Base-by-base conservation (phyloP, 2,329 filamentous ascomycete species). In the Fusarium sp. region DNA sequence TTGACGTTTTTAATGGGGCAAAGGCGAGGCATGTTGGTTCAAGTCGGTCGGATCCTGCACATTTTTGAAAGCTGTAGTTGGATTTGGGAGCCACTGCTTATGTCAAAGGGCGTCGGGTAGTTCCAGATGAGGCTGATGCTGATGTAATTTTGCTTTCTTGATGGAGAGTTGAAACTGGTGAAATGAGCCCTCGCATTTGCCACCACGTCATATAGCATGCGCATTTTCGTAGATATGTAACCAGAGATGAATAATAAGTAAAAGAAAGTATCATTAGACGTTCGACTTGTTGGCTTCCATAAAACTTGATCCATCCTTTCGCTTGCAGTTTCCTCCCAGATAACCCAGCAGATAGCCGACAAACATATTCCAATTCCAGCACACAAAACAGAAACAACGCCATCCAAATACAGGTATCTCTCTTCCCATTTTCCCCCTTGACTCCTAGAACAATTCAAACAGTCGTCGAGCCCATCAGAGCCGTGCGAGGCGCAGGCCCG, bases 401-500 rank as follows among this genome's bases (percentile, higher is more conserved):
- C 52, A 33, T 35, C 52, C 47, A 27, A 47, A 52, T 10, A 52
- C 47, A 52, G 47, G 47, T 52, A 52, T 57, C 52, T 57, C 31
- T 57, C 50, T 20, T 16, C 50, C 31, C 4, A 20, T 56, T 35
- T 33, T 57, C 31, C 8, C 52, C 52, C 20, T 57, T 36, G 29
- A 57, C 52, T 57, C 52, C 52, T 13, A 14, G 4, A 31, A 4
- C 29, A 58, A 38, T 38, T 27, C 56, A 58, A 38, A 80, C 70
- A 29, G 59, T 73, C 8, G 77, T 57, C 22, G 77, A 69, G 29
- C 71, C 76, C 73, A 74, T 75, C 69, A 81, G 38, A 20, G 68
- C 69, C 9, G 78, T 75, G 11, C 72, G 74, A 16, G 77, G 70
- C 36, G 80, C 62, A 36, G 80, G 74, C 8, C 79, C 78, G 47